Evolutionary conservation across 176 grass and related monocot genomes (phyloP).

Genomic region (Chloris gayana): DNA sequence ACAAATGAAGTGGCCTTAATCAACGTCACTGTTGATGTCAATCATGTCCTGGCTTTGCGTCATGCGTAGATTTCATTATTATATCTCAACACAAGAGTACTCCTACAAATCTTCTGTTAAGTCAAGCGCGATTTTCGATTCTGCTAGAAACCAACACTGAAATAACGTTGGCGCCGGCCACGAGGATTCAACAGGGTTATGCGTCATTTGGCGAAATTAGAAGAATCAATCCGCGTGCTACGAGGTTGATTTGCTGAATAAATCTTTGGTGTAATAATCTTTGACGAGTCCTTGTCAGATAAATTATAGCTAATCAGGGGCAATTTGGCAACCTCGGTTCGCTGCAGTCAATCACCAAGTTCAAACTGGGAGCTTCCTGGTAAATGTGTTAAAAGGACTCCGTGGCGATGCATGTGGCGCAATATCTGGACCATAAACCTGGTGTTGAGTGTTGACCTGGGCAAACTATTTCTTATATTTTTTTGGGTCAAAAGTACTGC

Average conservation of each 20-base stretch:
- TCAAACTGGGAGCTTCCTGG: constrained; percentile 1
- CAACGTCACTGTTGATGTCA: neutral
- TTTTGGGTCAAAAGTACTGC: neutral
- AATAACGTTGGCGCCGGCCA: too few relatives aligned
- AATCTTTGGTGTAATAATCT: neutral
- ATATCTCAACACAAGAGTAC: too few relatives aligned
- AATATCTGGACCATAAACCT: neutral
- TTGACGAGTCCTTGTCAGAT: neutral
- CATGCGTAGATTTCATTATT: neutral
- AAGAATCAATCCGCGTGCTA: neutral
- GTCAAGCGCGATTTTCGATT: neutral
- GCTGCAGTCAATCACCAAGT: neutral
- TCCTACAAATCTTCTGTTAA: too few relatives aligned
- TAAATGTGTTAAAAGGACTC: neutral
- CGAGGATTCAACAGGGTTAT: neutral
- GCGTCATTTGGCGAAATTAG: constrained; percentile 18
- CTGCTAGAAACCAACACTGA: neutral
- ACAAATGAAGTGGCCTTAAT: neutral
- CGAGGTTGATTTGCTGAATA: neutral
- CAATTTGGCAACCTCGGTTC: neutral
- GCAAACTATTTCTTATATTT: neutral
- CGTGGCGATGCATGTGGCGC: neutral
- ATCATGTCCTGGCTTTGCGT: neutral
- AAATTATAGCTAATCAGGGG: neutral
- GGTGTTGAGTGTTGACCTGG: neutral